Conservation (phyloP, 768 basidiomycete species). For the Suillus ampliporus region DNA sequence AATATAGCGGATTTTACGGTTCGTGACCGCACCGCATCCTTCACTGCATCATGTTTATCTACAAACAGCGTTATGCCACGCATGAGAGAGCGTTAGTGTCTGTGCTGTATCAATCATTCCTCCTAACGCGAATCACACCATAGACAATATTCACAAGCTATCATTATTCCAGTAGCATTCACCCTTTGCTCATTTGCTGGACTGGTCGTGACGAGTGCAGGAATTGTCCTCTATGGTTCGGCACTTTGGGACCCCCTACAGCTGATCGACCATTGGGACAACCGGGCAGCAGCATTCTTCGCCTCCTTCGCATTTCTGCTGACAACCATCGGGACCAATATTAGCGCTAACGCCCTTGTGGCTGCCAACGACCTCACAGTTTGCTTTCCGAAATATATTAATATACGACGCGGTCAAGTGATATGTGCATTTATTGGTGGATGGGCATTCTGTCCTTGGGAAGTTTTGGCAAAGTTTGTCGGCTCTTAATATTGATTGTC, state of each 20-base stretch:
- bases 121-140: conserved; percentile 4
- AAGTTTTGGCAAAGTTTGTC: conserved; percentile 62
- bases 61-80: conserved; percentile 69
- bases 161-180: conserved; percentile 80
- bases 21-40: conserved; percentile 3
- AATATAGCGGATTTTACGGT: conserved; percentile 89
- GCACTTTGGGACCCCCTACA: conserved; percentile 75
- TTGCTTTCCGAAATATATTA: conserved; percentile 77
- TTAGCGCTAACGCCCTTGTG: conserved; percentile 66
- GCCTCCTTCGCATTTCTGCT: conserved; percentile 70
- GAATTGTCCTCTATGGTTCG: conserved; percentile 67
- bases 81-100: conserved; percentile 58
- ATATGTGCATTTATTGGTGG: conserved; percentile 83
- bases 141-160: conserved; percentile 75
- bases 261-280: conserved; percentile 83
- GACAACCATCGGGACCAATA: conserved; percentile 44
- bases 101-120: background rate
- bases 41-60: conserved; percentile 22
- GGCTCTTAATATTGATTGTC: conserved; percentile 1
- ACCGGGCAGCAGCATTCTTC: conserved; percentile 87
- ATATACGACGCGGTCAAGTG: conserved; percentile 80
- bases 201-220: conserved; percentile 81
- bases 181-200: conserved; percentile 80
- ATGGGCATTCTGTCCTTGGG: conserved; percentile 89
- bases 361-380: conserved; percentile 89